phyloP scores from a whole-genome alignment of 345 rosid species.

The Ailanthus altissimus region DNA sequence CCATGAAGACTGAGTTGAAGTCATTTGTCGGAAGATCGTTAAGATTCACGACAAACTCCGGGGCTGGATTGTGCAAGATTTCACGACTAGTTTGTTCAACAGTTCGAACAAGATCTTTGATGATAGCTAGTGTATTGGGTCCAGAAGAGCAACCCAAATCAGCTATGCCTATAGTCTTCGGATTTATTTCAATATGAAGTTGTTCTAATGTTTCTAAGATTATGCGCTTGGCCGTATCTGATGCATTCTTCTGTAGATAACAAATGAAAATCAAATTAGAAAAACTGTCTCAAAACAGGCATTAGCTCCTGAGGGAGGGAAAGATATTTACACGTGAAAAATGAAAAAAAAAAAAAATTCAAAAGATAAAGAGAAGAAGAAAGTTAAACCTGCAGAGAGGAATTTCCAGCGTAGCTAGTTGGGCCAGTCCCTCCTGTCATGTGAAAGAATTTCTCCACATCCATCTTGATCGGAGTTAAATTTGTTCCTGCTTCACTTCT shows the following conservation, averaged over 20 bases:
- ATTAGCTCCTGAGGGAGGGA: not conserved
- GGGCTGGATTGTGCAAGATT: constrained; percentile 19
- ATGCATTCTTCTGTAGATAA: constrained; percentile 44
- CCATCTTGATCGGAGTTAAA: constrained; percentile 22
- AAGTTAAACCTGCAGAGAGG: constrained; percentile 41
- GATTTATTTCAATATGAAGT: constrained; percentile 30
- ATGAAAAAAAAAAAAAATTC: too few species aligned
- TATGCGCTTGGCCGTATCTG: constrained; percentile 52
- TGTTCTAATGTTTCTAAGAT: constrained; percentile 36
- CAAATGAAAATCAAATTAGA: not conserved
- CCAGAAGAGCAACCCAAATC: constrained; percentile 64
- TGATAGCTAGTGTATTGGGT: constrained; percentile 46
- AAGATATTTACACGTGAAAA: too few species aligned
- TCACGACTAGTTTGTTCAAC: constrained; percentile 34
- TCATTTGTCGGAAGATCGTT: constrained; percentile 65
- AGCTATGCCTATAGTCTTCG: constrained; percentile 48
- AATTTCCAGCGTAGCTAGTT: constrained; percentile 54
- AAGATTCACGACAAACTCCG: constrained; percentile 44
- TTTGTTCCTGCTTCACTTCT: not conserved
- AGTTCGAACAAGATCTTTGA: constrained; percentile 42
- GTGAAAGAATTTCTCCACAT: constrained; percentile 38
- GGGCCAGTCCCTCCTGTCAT: constrained; percentile 46
- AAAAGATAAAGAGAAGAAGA: not conserved
- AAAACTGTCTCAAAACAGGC: not conserved
- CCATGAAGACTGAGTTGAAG: constrained; percentile 54